These are phyloP conservation scores for Epichloe typhina DNA, from an alignment of 2,329 filamentous ascomycete genomes.

Conservation along the genomic window DNA sequence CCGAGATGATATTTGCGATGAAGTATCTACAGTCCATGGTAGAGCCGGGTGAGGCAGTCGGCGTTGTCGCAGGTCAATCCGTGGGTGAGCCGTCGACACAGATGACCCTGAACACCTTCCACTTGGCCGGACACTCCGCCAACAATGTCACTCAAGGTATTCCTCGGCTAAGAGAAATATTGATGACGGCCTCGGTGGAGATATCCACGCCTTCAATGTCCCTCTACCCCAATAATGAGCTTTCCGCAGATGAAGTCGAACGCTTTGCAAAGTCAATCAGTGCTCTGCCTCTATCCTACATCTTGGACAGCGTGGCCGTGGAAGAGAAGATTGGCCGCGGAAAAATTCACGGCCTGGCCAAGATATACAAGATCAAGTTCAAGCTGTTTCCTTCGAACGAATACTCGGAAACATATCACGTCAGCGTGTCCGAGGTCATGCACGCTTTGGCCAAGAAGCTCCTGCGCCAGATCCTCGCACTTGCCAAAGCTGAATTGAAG, in stretches of 20 bases:
- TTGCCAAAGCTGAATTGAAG: slow-evolving; percentile 69
- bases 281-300: slow-evolving; percentile 67
- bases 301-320: slow-evolving; percentile 70
- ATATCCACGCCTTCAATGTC: slow-evolving; percentile 92
- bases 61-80: slow-evolving; percentile 92
- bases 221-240: slow-evolving; percentile 59
- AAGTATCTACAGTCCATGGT: slow-evolving; percentile 89
- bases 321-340: slow-evolving; percentile 68
- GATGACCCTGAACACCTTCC: slow-evolving; percentile 99
- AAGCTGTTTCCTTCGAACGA: slow-evolving; percentile 75
- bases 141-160: slow-evolving; percentile 99
- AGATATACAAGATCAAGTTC: slow-evolving; percentile 71
- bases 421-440: slow-evolving; percentile 64
- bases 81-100: slow-evolving; percentile 96
- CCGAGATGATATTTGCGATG: slow-evolving; percentile 73
- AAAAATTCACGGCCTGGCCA: slow-evolving; percentile 54
- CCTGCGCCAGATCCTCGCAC: slow-evolving; percentile 54
- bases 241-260: slow-evolving; percentile 55
- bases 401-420: slow-evolving; percentile 76
- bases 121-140: slow-evolving; percentile 93
- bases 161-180: slow-evolving; percentile 87
- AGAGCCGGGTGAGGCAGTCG: slow-evolving; percentile 90
- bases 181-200: slow-evolving; percentile 87
- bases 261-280: slow-evolving; percentile 88
- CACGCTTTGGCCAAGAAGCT: slow-evolving; percentile 70